A percentile compares a stretch with the other conserved stretches of the same genome.
Conservation (phyloP, 2,329 filamentous ascomycete genomes). For the Sclerotinia trifoliorum region DNA sequence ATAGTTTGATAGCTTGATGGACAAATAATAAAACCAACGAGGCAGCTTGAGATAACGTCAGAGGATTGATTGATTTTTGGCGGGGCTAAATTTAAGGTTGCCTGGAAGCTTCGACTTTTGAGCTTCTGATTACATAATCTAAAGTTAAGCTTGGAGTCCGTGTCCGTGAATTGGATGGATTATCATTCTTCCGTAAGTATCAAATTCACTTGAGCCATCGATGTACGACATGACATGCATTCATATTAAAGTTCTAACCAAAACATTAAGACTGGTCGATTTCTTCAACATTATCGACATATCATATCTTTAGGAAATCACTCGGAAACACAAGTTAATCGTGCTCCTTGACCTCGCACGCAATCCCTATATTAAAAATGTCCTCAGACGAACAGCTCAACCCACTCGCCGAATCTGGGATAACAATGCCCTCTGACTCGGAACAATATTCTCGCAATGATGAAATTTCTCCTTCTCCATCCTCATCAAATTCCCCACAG, state of each 20-base stretch:
- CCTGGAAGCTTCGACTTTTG: constrained; percentile 6
- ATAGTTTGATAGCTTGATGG: constrained; percentile 2
- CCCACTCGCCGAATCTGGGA: constrained; percentile 67
- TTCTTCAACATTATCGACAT: neutral
- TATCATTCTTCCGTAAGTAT: constrained; percentile 1
- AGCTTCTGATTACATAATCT: neutral
- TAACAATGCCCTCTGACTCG: constrained; percentile 79
- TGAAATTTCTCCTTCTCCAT: constrained; percentile 58
- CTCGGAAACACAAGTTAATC: neutral
- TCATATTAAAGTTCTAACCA: neutral
- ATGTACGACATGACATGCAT: no score
- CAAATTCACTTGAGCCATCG: neutral
- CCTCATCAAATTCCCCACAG: constrained; percentile 61
- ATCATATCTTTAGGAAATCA: neutral
- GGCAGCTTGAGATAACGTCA: constrained; percentile 28
- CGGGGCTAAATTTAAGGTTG: neutral
- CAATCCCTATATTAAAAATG: constrained; percentile 45
- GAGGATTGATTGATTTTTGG: neutral
- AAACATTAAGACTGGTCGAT: neutral
- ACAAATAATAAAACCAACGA: constrained; percentile 18
- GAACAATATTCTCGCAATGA: constrained; percentile 73
- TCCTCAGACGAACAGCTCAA: constrained; percentile 51
- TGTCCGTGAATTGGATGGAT: neutral
- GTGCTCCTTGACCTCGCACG: neutral
- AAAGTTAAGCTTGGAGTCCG: neutral